A percentile compares a stretch with the other conserved stretches of the same genome.
phyloP scores from a whole-genome alignment of 768 basidiomycete species.

The Calocera cornea region DNA sequence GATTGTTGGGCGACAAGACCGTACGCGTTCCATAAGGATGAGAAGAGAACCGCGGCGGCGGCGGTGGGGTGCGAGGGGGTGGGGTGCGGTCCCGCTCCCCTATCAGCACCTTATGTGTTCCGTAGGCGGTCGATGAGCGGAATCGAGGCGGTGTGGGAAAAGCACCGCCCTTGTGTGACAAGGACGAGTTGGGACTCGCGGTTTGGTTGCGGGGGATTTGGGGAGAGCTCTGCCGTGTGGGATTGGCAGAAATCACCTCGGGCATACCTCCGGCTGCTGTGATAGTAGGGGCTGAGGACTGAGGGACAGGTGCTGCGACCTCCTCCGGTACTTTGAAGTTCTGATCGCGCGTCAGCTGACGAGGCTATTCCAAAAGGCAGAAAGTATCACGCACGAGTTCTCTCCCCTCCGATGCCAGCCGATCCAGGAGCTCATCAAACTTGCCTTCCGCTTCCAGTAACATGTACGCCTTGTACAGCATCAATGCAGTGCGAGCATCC shows the following conservation, averaged over 20 bases:
- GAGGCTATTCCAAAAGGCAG: background rate
- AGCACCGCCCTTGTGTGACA: background rate
- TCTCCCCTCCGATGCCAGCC: constrained; percentile 30
- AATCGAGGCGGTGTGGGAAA: background rate
- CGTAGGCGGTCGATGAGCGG: background rate
- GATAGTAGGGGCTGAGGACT: background rate
- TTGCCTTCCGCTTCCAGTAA: constrained; percentile 57
- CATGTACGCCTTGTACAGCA: constrained; percentile 70
- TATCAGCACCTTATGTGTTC: background rate
- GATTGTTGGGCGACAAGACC: background rate
- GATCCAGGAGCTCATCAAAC: constrained; percentile 79
- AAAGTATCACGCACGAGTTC: constrained; percentile 18
- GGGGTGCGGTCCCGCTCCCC: background rate
- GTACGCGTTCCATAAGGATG: background rate
- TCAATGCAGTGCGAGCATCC: constrained; percentile 75
- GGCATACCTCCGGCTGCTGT: background rate
- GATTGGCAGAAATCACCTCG: background rate
- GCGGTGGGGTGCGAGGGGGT: background rate
- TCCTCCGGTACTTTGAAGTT: constrained; percentile 3
- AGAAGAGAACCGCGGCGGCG: background rate
- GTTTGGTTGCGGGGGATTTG: background rate
- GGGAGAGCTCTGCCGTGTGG: background rate
- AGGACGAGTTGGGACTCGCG: background rate
- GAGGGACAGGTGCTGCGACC: background rate
- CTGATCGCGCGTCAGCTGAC: background rate